Percentiles rank a stretch among this genome's conserved stretches.
Conservation (phyloP, 2,329 filamentous ascomycete genomes). For the Pyricularia sp. region DNA sequence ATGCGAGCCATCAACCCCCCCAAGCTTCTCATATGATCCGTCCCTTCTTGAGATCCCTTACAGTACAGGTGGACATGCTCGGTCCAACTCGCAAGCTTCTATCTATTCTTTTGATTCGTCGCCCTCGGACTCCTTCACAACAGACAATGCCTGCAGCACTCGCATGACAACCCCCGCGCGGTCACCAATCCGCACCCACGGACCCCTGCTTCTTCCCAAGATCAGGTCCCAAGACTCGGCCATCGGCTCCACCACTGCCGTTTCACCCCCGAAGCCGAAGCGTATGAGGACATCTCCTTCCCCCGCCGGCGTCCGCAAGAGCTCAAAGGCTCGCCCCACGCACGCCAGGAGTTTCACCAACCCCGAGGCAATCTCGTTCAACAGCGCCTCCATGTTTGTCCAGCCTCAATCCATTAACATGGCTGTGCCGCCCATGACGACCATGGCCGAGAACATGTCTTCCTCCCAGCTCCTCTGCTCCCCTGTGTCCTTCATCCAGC, state of each 20-base stretch:
- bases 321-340: conserved; percentile 25
- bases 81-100: conserved; percentile 53
- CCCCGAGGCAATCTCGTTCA: conserved; percentile 37
- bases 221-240: conserved; percentile 76
- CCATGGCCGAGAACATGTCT: conserved; percentile 17
- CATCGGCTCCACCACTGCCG: conserved; percentile 42
- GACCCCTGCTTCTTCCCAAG: conserved; percentile 70
- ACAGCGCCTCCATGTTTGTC: conserved; percentile 24
- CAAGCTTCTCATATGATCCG: conserved; percentile 41
- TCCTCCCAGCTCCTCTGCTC: conserved; percentile 49
- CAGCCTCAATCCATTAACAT: background rate
- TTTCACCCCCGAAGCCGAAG: conserved; percentile 37
- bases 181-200: conserved; percentile 65
- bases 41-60: conserved; percentile 43
- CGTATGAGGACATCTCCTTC: conserved; percentile 42
- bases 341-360: conserved; percentile 49
- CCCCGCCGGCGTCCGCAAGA: conserved; percentile 15
- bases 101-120: conserved; percentile 56
- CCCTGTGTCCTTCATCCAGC: conserved; percentile 40
- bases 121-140: conserved; percentile 39
- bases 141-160: conserved; percentile 37
- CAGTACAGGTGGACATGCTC: conserved; percentile 27
- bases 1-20: conserved; percentile 37
- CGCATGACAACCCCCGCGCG: conserved; percentile 53
- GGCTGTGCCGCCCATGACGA: conserved; percentile 3